Base-by-base conservation (phyloP, 176 grass and related monocot genomes). In the Carex kokanica region DNA sequence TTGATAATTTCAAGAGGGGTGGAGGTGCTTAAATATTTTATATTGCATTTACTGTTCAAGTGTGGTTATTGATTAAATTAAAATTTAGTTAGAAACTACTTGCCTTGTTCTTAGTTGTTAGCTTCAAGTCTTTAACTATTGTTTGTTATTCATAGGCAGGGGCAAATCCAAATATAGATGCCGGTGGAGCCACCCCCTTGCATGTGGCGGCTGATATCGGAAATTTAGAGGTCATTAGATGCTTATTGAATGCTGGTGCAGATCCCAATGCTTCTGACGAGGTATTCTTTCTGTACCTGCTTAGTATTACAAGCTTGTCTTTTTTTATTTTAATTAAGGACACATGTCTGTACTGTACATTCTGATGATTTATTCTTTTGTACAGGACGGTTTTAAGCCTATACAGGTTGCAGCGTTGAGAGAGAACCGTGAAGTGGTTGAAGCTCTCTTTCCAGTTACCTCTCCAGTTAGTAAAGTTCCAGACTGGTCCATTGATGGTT, bases 121-220 rank as follows among this genome's bases (percentile, higher is more conserved):
- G 60, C 23, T 82, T 82, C 67, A 78, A 60, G 43, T 85, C 27
- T 27, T 27, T 27, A 27, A 64, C 81, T 56, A 7, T 17, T 85
- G 9, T 70, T 71, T 18, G 61, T 11, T 84, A 55, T 34, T 81
- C 23, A 18, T 72, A 98, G 96, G 93, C 89, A 73, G 92, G 96
- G 88, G 93, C 96, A 84, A 84, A 93, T 80, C 90, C 89, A 84
- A 98, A 98, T 88, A 82, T 91, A 34, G 89, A 43, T 53, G 93
- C 93, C 74, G 90, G 93, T 90, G 96, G 96, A 84, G 93, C 96
- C 84, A 95, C 89, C 80, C 91, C 93, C 32, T 90, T 98, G 38
- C 96, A 93, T 87, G 90, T 98, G 63, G 95, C 91, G 81, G 92
- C 92, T 78, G 91, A 98, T 74, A 86, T 75, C 83, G 92, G 92